Evolutionary conservation across 495 filamentous ascomycete species (phyloP), one percentile per base, ranked within the genome.

Genomic region (Xylaria castorea): DNA sequence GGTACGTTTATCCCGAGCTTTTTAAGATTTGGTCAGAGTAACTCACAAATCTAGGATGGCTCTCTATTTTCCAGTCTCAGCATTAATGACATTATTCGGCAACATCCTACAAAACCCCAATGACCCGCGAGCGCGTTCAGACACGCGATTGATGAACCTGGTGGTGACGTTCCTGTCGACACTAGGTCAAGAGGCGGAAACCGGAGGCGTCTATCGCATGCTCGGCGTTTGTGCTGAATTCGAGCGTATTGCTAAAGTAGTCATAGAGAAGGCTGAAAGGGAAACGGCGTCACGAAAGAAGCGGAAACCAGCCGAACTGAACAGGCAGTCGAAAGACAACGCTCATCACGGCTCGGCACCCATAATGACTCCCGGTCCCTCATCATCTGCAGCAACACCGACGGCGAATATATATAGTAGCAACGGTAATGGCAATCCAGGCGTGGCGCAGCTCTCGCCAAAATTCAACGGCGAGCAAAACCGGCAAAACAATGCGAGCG

Each of bases 61-160:
- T 77, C 85, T 99, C 48, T 99, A 99, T 83, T 99, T 96, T 82
- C 96, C 96, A 6, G 94, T 99, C 20, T 98, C 97, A 3, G 93
- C 96, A 14, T 88, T 98, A 16, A 94, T 99, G 5, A 99, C 96
- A 3, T 85, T 99, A 36, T 99, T 99, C 78, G 96, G 95, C 66
- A 97, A 98, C 79, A 96, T 99, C 68, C 85, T 99, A 5, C 97
- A 99, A 79, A 98, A 98, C 73, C 97, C 97, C 0, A 91, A 93
- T 72, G 96, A 99, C 79, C 87, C 91, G 7, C 91, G 94, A 42
- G 94, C 95, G 51, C 90, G 93, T 20, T 92, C 93, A 9, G 96
- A 99, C 80, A 88, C 97, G 11, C 91, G 92, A 75, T 83, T 98
- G 48, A 98, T 99, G 94, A 93, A 90, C 76, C 86, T 93, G 11